Base-by-base conservation (phyloP, 1,284 basidiomycete genomes). In the Ustilago xerochloae region DNA sequence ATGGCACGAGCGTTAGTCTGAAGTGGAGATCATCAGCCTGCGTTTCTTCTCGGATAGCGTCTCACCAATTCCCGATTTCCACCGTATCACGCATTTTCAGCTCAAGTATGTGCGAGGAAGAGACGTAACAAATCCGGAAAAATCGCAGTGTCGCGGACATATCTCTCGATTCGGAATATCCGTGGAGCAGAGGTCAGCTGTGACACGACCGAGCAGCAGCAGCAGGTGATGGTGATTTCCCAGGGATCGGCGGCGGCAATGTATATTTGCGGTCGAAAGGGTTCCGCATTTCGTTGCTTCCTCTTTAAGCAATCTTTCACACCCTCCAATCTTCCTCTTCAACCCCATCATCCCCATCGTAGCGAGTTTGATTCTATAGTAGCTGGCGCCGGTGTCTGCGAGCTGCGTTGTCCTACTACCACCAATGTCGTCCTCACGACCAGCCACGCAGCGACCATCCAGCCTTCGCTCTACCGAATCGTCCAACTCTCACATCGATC, bases 401-500 rank as follows among this genome's bases (percentile, higher is more conserved):
- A n/a, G n/a, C 30, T 33, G n/a, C 26, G 20, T 7, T n/a, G n/a
- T 39, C 38, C 6, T n/a, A n/a, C 15, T 7, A 7, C 38, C 8
- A 39, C 20, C 3, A 3, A 62, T 54, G 60, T 4, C 61, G 12
- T 51, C 56, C n/a, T 24, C 30, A 41, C 2, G 41, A 43, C 33
- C 46, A 1, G 20, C 60, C 9, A 26, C 38, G 0, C 58, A 62
- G 22, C 29, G 66, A 45, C 66, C 66, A 20, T 69, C 66, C 12
- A 69, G 66, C 52, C 61, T 69, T 7, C 56, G 60, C 29, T 69
- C 56, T 24, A 33, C 51, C 38, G 29, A 32, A 6, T 60, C 66
- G 9, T 36, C 39, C n/a, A 12, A n/a, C 20, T 53, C 51, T 7
- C 50, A 45, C 33, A 63, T 63, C 41, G 61, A 64, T 12, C 63